A percentile compares a stretch with the other conserved stretches of the same genome.
These are phyloP conservation scores for Neocatenulostroma microsporum DNA, from an alignment of 2,329 filamentous ascomycete species.

Conservation along the genomic window DNA sequence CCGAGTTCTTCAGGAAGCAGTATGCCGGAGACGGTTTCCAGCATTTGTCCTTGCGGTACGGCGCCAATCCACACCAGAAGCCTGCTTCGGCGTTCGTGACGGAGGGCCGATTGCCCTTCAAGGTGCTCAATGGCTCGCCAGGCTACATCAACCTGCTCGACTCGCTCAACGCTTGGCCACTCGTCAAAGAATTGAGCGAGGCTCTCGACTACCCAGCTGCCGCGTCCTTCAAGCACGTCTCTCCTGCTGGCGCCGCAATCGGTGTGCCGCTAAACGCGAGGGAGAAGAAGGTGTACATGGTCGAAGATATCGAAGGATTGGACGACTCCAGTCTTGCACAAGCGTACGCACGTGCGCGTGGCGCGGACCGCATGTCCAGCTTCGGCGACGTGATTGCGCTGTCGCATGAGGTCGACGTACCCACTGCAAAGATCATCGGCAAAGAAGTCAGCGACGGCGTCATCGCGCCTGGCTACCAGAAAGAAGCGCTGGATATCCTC, in stretches of 20 bases:
- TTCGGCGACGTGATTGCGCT: slow-evolving; percentile 96
- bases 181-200: slow-evolving; percentile 91
- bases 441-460: slow-evolving; percentile 97
- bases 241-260: slow-evolving; percentile 90
- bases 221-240: slow-evolving; percentile 98
- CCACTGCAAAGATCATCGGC: slow-evolving; percentile 94
- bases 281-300: slow-evolving; percentile 97
- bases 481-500: slow-evolving; percentile 80
- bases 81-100: slow-evolving; percentile 77
- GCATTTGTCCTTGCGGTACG: slow-evolving; percentile 81
- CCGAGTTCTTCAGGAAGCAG: slow-evolving; percentile 95
- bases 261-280: slow-evolving; percentile 76
- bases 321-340: slow-evolving; percentile 81
- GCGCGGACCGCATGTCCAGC: slow-evolving; percentile 96
- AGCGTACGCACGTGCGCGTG: slow-evolving; percentile 90
- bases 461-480: slow-evolving; percentile 79
- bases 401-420: slow-evolving; percentile 80
- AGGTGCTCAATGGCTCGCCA: slow-evolving; percentile 78
- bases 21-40: slow-evolving; percentile 81
- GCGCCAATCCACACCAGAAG: slow-evolving; percentile 97
- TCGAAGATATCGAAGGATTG: slow-evolving; percentile 86
- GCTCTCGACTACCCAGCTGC: slow-evolving; percentile 83
- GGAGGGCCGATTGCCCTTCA: slow-evolving; percentile 77
- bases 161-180: slow-evolving; percentile 89
- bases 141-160: slow-evolving; percentile 98